These are phyloP conservation scores for Neofusicoccum ribis DNA, from an alignment of 2,329 filamentous ascomycete species.

Conservation along the genomic window DNA sequence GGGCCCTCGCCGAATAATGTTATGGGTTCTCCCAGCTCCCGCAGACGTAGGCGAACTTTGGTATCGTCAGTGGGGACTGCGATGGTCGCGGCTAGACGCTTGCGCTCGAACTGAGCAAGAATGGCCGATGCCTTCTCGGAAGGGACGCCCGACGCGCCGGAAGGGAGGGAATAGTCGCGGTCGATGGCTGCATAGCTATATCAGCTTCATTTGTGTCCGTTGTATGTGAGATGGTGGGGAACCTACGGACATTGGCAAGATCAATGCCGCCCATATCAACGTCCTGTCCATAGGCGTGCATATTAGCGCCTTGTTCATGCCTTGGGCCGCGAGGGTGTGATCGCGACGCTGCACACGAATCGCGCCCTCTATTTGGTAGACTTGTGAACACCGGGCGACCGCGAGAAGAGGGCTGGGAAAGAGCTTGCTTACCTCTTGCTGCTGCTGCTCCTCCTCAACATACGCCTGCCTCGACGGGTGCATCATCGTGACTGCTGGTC, in stretches of 20 bases:
- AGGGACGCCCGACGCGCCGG: slow-evolving; percentile 64
- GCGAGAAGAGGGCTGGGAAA: slow-evolving; percentile 26
- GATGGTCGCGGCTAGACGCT: slow-evolving; percentile 82
- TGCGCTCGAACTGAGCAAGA: slow-evolving; percentile 85
- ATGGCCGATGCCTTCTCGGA: slow-evolving; percentile 84
- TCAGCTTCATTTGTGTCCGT: neutral
- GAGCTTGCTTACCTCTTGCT: slow-evolving; percentile 57
- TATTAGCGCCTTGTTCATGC: slow-evolving; percentile 17
- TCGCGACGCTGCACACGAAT: slow-evolving; percentile 13
- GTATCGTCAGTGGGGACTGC: slow-evolving; percentile 93
- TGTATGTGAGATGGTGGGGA: neutral
- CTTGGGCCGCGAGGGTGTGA: neutral
- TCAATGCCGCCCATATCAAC: slow-evolving; percentile 59
- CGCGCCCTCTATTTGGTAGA: slow-evolving; percentile 19
- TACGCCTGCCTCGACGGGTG: slow-evolving; percentile 92
- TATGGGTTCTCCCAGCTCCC: slow-evolving; percentile 88
- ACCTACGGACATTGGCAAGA: slow-evolving; percentile 64
- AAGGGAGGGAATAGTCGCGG: slow-evolving; percentile 79
- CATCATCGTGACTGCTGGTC: slow-evolving; percentile 49
- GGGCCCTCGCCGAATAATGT: slow-evolving; percentile 92
- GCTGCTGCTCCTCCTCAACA: slow-evolving; percentile 74
- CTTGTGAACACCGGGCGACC: slow-evolving; percentile 31
- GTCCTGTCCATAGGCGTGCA: slow-evolving; percentile 41
- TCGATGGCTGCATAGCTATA: slow-evolving; percentile 56
- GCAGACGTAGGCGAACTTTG: slow-evolving; percentile 75